A percentile compares a stretch with the other conserved stretches of the same genome.
Conservation (phyloP, 441 rosid genomes). For the Eruca vesicaria region DNA sequence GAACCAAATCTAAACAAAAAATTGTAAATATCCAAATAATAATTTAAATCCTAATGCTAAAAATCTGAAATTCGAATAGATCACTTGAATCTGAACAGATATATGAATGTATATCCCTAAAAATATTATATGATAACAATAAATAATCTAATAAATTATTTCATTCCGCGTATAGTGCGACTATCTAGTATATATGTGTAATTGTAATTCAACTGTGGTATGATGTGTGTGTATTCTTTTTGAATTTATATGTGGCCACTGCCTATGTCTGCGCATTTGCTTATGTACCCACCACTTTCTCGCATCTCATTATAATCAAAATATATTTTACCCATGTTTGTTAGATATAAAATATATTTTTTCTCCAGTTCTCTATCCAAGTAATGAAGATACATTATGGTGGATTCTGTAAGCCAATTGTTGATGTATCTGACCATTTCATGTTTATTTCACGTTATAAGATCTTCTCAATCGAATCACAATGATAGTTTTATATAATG, state of each 20-base stretch:
- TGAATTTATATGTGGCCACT: constrained; percentile 18
- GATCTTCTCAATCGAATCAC: background rate
- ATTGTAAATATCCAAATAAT: no score
- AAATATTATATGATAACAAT: no score
- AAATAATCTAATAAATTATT: no score
- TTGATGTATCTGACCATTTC: background rate
- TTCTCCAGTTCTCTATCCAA: background rate
- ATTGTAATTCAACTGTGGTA: constrained; percentile 9
- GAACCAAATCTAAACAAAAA: no score
- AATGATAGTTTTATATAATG: background rate
- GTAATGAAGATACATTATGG: background rate
- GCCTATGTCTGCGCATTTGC: constrained; percentile 25
- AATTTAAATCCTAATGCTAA: no score
- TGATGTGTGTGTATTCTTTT: constrained; percentile 22
- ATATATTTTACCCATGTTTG: constrained; percentile 17
- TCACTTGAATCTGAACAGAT: no score
- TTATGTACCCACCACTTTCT: constrained; percentile 33
- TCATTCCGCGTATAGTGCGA: no score
- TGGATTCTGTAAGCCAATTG: background rate
- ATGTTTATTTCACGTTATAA: constrained; percentile 3
- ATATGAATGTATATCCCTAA: no score
- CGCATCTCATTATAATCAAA: constrained; percentile 11
- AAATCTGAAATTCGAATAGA: no score
- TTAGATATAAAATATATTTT: background rate
- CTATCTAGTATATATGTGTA: background rate